Conservation (phyloP, 1,284 basidiomycete genomes). For the Irpex sp. region DNA sequence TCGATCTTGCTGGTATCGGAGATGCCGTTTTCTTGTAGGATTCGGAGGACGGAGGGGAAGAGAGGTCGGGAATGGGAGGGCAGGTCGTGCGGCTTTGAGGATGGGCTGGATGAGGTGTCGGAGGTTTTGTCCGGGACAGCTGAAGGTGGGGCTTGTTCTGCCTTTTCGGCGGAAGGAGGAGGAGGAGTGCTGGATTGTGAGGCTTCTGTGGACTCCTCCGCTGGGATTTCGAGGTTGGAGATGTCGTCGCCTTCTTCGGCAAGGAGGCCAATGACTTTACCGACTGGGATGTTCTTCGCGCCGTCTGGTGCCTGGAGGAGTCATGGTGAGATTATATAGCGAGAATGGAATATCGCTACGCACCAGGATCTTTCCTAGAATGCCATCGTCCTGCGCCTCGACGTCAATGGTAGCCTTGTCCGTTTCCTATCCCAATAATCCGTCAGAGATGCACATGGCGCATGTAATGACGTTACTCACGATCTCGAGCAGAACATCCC, state of each 20-base stretch:
- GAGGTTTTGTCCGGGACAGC: conserved; percentile 23
- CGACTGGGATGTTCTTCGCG: conserved; percentile 83
- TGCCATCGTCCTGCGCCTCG: conserved; percentile 96
- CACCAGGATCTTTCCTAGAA: conserved; percentile 91
- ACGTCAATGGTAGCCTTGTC: conserved; percentile 99
- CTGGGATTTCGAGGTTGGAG: conserved; percentile 75
- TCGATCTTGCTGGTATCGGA: conserved; percentile 55
- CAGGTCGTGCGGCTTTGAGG: conserved; percentile 28
- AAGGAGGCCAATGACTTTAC: conserved; percentile 85
- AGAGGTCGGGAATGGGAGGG: conserved; percentile 59
- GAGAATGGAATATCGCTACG: conserved; percentile 21
- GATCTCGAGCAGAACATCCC: conserved; percentile 93
- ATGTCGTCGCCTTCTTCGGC: conserved; percentile 98
- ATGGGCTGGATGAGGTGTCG: conserved; percentile 23
- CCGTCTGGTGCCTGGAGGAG: conserved; percentile 69
- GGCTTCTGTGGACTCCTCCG: conserved; percentile 37
- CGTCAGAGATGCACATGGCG: background rate
- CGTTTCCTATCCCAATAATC: conserved; percentile 69
- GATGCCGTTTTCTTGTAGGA: conserved; percentile 60
- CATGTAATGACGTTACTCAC: conserved; percentile 44
- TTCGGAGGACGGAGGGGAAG: conserved; percentile 75
- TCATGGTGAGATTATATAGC: background rate
- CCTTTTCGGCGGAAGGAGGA: conserved; percentile 22
- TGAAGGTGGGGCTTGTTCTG: conserved; percentile 29
- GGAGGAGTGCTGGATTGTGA: conserved; percentile 7